Base-by-base conservation (phyloP, 1,284 basidiomycete species). In the Singerocomus rubriflavus region DNA sequence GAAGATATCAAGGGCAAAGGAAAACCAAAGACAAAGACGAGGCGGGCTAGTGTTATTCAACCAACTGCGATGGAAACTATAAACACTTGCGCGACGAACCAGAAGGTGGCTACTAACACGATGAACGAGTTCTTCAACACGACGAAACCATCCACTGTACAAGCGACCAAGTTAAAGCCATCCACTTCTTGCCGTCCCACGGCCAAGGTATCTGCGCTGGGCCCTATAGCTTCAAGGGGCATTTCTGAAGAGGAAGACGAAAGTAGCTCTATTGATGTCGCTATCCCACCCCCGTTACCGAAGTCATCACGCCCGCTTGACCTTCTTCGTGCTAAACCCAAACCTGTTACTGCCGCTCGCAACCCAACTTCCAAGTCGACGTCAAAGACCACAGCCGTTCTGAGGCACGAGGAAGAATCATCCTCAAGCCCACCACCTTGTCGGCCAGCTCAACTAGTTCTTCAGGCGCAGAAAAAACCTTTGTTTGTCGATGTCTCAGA, bases 401-500 rank as follows among this genome's bases (percentile, higher is more conserved):
- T 44, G 25, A 51, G 37, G 40, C 41, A 53, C 12, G 57, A 55
- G 17, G 57, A 59, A 9, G 51, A 51, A 27, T 54, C 38, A n/a
- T 44, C 52, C 2, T 41, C 54, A 11, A 45, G 43, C 11, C 41
- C 59, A 27, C 26, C 42, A 12, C 32, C 48, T 27, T 33, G 17
- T 34, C 26, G 5, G 10, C 34, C 16, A 11, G 25, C 31, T 26
- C 58, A 40, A 16, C 32, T n/a, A 26, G 32, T 10, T 44, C 37
- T 31, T 0, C 41, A 7, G 25, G 14, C 50, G 9, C 56, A 26
- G 40, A 64, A 55, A 34, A 58, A 55, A 17, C 52, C 62, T 2
- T 30, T 50, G 17, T 67, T 56, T 14, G 50, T 67, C n/a, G 46
- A 64, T 10, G 55, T 66, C 26, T 66, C 65, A 5, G 65, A 67